phyloP scores from a whole-genome alignment of 768 basidiomycete genomes.

The Russula olivacea region DNA sequence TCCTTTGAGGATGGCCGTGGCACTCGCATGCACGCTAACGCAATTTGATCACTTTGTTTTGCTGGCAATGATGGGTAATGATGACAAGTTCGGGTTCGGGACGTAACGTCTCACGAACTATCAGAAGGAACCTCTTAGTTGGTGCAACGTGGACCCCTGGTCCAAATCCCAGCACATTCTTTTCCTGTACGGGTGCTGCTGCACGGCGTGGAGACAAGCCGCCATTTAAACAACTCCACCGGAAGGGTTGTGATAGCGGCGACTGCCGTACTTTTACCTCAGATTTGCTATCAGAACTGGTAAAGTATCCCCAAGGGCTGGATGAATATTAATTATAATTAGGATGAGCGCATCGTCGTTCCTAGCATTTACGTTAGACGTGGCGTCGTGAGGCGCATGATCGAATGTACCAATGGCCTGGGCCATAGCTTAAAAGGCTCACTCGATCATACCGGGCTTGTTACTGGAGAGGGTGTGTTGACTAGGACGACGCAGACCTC shows the following conservation, averaged over 20 bases:
- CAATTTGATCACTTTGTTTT: conserved; percentile 9
- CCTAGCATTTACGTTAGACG: conserved; percentile 23
- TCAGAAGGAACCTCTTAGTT: background rate
- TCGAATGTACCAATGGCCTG: conserved; percentile 20
- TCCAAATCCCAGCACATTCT: background rate
- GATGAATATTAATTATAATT: conserved; percentile 11
- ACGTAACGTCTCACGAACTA: background rate
- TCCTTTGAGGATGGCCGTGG: background rate
- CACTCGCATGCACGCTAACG: conserved; percentile 11
- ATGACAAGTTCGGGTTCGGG: conserved; percentile 8
- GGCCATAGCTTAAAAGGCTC: background rate
- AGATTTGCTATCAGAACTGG: conserved; percentile 13
- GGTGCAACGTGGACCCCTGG: background rate
- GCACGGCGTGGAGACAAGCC: background rate
- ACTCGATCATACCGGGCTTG: background rate
- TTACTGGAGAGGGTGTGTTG: background rate
- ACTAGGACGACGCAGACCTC: background rate
- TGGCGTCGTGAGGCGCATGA: conserved; percentile 11
- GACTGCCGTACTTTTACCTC: conserved; percentile 20
- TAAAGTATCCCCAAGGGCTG: background rate
- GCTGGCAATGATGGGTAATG: conserved; percentile 11
- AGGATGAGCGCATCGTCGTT: conserved; percentile 9
- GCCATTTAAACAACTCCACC: background rate
- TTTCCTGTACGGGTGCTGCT: background rate
- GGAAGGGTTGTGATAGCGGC: conserved; percentile 1